Base-by-base conservation (phyloP, 371 early-diverging fungal species). In the Sporodiniella umbellata region DNA sequence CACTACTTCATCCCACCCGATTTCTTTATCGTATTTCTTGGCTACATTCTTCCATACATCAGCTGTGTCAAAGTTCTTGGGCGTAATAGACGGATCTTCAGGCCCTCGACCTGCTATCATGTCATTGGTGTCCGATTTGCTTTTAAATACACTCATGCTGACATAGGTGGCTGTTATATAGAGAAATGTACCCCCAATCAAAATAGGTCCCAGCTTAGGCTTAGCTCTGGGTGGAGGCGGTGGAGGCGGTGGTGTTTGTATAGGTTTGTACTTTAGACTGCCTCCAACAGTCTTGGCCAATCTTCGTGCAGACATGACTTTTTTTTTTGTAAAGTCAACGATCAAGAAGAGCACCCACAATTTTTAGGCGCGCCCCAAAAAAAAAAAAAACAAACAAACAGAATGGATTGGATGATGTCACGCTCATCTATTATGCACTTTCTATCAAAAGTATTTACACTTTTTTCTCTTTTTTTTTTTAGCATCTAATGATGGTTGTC, bases 1-100 rank as follows among this genome's bases (percentile, higher is more conserved):
- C 15, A 84, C 58, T 26, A 67, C 66, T 50, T 89, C 90, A 57
- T 88, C 88, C 79, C 75, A 77, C 5, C 68, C 75, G 43, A 89
- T 81, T 28, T 71, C 70, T 38, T 66, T 55, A 65, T 89, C 88
- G 56, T 87, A 89, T 24, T 58, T 62, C 11, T 53, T 56, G 1
- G 87, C 87, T 4, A 83, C 66, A 24, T 48, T 60, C 17, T 69
- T 57, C 74, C 77, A 80, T 1, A 80, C 60, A 22, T 52, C 45
- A 8, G 64, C 45, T 4, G 78, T 78, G 47, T 78, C 78, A 64
- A 68, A 73, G 18, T 45, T 64, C 2, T 33, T 40, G 11, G 75
- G 69, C 12, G 62, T 66, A 2, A 69, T 35, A 11, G 33, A 21
- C 14, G 63, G 44, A 10, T 54, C 49, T 38, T 51, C 25, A 12